Percentiles rank a stretch among this genome's conserved stretches.
phyloP scores from a whole-genome alignment of 2,329 filamentous ascomycete genomes.

The Microthyrium microscopicum region DNA sequence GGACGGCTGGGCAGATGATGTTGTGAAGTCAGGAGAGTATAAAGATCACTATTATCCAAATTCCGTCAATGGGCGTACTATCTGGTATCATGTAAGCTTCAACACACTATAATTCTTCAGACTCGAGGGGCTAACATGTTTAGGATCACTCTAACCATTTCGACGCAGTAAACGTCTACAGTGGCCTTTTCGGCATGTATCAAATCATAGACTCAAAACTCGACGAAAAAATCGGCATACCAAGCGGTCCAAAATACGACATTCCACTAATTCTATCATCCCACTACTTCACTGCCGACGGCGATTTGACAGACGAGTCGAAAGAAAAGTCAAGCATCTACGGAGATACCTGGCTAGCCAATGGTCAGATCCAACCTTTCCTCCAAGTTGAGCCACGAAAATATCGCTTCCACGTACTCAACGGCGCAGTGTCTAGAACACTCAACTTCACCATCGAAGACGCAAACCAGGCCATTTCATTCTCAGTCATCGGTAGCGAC shows the following conservation, averaged over 20 bases:
- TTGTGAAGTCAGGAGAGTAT: conserved; percentile 31
- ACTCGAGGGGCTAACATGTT: neutral
- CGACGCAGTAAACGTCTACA: conserved; percentile 34
- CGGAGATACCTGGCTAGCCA: conserved; percentile 32
- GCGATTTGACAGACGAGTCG: neutral
- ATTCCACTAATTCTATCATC: conserved; percentile 4
- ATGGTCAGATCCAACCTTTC: conserved; percentile 39
- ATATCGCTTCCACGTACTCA: conserved; percentile 38
- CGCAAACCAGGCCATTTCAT: conserved; percentile 20
- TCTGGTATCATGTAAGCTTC: conserved; percentile 33
- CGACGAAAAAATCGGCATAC: conserved; percentile 33
- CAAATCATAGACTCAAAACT: conserved; percentile 37
- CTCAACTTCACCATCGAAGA: conserved; percentile 27
- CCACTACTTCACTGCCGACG: conserved; percentile 2
- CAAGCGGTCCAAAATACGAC: conserved; percentile 31
- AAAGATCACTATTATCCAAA: conserved; percentile 50
- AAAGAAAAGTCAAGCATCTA: conserved; percentile 24
- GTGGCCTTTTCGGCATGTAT: conserved; percentile 31
- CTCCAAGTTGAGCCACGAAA: conserved; percentile 42
- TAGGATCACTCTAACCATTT: conserved; percentile 3
- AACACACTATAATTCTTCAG: neutral
- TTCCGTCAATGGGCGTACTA: conserved; percentile 31
- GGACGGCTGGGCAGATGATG: conserved; percentile 39
- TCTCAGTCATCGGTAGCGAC: conserved; percentile 39
- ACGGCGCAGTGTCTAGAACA: neutral